Percentiles rank a stretch among this genome's conserved stretches.
Evolutionary conservation across 139 green algal species (phyloP).

Genomic region (Tetraselmis chui): DNA sequence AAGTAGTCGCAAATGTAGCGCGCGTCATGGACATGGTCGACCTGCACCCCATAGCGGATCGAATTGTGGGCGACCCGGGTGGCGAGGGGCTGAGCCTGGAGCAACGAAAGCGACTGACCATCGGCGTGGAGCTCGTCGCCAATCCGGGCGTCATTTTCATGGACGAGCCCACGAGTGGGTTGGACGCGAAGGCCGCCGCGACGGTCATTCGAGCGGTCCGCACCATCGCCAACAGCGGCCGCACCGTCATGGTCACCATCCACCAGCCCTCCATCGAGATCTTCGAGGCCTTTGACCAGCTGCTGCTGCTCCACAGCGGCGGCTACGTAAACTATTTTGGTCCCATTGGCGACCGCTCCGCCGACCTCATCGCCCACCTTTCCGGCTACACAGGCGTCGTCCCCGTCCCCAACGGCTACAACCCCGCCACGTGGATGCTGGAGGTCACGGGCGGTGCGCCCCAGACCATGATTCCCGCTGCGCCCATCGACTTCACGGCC

Average conservation of each 20-base stretch:
- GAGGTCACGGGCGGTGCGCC: slow-evolving; percentile 17
- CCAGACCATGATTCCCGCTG: too few species aligned
- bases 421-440: slow-evolving; percentile 38
- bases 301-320: slow-evolving; percentile 36
- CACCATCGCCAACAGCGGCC: slow-evolving; percentile 55
- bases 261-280: slow-evolving; percentile 7
- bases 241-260: slow-evolving; percentile 3
- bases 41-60: too few species aligned
- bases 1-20: slow-evolving; percentile 49
- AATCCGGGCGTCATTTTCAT: slow-evolving; percentile 71
- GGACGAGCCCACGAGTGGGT: slow-evolving; percentile 57
- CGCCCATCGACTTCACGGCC: too few species aligned
- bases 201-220: slow-evolving; percentile 79
- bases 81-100: too few species aligned
- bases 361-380: slow-evolving; percentile 59
- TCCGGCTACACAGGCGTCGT: too few species aligned
- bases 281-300: slow-evolving; percentile 2
- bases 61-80: slow-evolving; percentile 85
- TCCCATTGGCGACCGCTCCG: slow-evolving; percentile 49
- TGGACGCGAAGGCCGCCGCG: slow-evolving; percentile 78
- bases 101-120: too few species aligned
- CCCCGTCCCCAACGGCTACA: slow-evolving; percentile 21
- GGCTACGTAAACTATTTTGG: slow-evolving; percentile 78
- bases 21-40: too few species aligned
- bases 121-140: too few species aligned